Evolutionary conservation across 495 filamentous ascomycete species (phyloP).

Genomic region (Aspergillus avenaceus): DNA sequence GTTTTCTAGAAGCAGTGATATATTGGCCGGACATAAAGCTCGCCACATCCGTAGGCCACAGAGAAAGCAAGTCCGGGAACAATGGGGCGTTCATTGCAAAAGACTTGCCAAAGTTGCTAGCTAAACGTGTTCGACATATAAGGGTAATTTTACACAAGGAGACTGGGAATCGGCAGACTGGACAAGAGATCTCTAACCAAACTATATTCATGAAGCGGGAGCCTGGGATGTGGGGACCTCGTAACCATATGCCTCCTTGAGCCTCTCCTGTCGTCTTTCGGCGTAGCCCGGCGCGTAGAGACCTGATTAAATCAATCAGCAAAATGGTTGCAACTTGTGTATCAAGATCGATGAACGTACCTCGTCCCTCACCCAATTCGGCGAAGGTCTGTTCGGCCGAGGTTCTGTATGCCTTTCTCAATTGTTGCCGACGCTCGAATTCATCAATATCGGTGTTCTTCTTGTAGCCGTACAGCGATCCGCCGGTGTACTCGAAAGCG

Average conservation of each 20-base stretch:
- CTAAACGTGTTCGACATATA: conserved; percentile 31
- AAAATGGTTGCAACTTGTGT: no score
- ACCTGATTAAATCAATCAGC: conserved; percentile 50
- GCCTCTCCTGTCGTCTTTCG: conserved; percentile 75
- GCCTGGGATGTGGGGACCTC: conserved; percentile 57
- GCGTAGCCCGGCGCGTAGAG: conserved; percentile 81
- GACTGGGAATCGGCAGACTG: conserved; percentile 18
- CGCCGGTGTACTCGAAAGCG: conserved; percentile 75
- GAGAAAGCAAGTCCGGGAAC: background rate
- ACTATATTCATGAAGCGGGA: conserved; percentile 37
- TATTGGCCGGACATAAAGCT: no score
- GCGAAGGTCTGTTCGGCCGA: conserved; percentile 79
- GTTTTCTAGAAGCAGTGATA: no score
- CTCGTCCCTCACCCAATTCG: conserved; percentile 85
- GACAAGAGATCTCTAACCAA: conserved; percentile 16
- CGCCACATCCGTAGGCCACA: no score
- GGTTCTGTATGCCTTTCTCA: conserved; percentile 70
- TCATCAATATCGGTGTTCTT: conserved; percentile 65
- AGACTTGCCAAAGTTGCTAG: conserved; percentile 31
- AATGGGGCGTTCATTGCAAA: conserved; percentile 16
- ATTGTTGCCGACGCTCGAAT: conserved; percentile 69
- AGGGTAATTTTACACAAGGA: conserved; percentile 42
- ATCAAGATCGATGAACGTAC: conserved; percentile 52
- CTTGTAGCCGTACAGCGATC: conserved; percentile 53
- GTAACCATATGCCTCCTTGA: conserved; percentile 88